Base-by-base conservation (phyloP, 192 early-diverging fungal genomes). In the Backusella mclennaniae region DNA sequence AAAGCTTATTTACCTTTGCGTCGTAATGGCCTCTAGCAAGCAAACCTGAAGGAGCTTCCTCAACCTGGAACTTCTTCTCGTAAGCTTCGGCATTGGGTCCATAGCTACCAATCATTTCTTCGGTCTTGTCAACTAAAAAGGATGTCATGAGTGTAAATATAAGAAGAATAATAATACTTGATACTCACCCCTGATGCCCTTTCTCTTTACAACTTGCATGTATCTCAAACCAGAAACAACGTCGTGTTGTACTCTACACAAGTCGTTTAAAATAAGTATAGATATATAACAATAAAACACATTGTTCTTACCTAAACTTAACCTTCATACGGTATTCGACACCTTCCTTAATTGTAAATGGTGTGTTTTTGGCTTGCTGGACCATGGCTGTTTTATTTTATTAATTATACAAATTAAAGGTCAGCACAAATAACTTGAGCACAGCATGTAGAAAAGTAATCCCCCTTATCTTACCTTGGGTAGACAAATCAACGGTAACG, bases 61-160 rank as follows among this genome's bases (percentile, higher is more conserved):
- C 93, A 1, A 81, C 6, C 44, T 87, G 81, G 86, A 99, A 98
- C 87, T 95, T 94, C 87, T 95, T 95, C 76, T 93, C 94, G 80
- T 96, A 93, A 69, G 90, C 80, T 44, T 92, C 87, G 33, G 83
- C 71, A 56, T 88, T 85, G 42, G 98, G 97, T 41, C 97, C 97
- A 77, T 96, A 99, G 74, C 93, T 94, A 71, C 98, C 98, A 79
- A 97, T 89, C 96, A 99, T 98, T 78, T 97, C 95, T 79, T 99
- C 96, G 73, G 87, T 90, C 86, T 92, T 95, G 79, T 98, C 98
- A 35, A 98, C 94, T 88, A 79, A 21, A 56, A 49, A 42, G 49
- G 38, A 70, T 14, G 35, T 9, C 19, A 76, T 9, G 15, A 59
- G 14, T 31, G 31, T 67, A 21, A 11, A 41, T 75, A 53, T 49